Evolutionary conservation across 179 eudicot species (phyloP).

Genomic region (Beta corolliflora): DNA sequence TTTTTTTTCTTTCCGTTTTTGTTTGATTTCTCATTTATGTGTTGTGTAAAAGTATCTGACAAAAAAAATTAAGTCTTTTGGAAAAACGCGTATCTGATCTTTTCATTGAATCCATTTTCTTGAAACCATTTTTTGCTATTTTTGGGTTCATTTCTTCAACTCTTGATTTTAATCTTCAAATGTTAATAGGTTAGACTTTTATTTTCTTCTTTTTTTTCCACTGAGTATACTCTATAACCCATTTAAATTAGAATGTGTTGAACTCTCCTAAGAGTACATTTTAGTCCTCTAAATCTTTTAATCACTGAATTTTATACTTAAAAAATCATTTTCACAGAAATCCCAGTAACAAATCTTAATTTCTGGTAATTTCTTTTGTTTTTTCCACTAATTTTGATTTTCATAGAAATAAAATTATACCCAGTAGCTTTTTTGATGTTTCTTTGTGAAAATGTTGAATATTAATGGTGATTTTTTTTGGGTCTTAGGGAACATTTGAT

Average conservation of each 20-base stretch:
- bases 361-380: background rate
- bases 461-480: background rate
- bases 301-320: no score
- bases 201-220: no score
- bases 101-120: slow-evolving; percentile 1
- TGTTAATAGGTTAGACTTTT: slow-evolving; percentile 17
- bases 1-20: background rate
- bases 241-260: background rate
- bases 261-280: no score
- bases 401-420: background rate
- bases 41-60: background rate
- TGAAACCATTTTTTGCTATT: background rate
- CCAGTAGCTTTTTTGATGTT: background rate
- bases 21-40: background rate
- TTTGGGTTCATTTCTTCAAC: slow-evolving; percentile 19
- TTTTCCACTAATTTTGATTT: background rate
- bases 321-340: background rate
- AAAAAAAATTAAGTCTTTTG: background rate
- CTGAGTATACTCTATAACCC: background rate
- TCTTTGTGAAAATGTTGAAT: slow-evolving; percentile 2
- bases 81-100: slow-evolving; percentile 7
- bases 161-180: slow-evolving; percentile 14
- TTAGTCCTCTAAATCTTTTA: no score
- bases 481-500: slow-evolving; percentile 13
- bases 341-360: background rate